Conservation (phyloP, 2,329 filamentous ascomycete genomes). For the Fusarium annulatum region DNA sequence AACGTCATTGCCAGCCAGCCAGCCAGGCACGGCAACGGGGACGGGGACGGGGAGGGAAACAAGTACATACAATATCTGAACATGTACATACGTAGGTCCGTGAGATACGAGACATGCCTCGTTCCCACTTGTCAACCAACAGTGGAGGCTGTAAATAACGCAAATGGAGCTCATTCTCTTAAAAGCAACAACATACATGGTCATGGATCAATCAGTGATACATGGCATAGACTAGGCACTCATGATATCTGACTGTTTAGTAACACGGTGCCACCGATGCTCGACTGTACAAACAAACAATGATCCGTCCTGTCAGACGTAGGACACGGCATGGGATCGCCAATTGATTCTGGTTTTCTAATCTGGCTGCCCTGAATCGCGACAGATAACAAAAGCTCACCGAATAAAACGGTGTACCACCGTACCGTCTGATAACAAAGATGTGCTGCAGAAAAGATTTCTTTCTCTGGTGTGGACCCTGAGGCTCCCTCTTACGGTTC, state of each 20-base stretch:
- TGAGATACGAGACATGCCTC: constrained; percentile 24
- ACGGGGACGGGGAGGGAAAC: background rate
- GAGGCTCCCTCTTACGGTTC: constrained; percentile 37
- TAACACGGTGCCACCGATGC: background rate
- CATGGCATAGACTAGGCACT: background rate
- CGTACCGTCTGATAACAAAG: constrained; percentile 31
- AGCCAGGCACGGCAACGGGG: no score
- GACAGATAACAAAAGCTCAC: constrained; percentile 16
- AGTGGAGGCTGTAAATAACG: constrained; percentile 30
- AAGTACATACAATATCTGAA: background rate
- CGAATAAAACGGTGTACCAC: constrained; percentile 25
- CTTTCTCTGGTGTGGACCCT: constrained; percentile 41
- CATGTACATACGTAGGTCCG: background rate
- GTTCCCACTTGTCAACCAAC: constrained; percentile 21
- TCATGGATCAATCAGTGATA: background rate
- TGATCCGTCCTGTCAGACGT: constrained; percentile 1
- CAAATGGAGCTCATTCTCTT: constrained; percentile 9
- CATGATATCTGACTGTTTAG: background rate
- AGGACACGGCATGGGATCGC: background rate
- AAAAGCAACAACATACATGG: background rate
- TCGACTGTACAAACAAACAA: background rate
- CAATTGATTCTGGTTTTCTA: constrained; percentile 17
- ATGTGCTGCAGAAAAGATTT: constrained; percentile 18
- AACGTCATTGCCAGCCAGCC: constrained; percentile 27
- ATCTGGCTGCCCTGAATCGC: constrained; percentile 25